Percentiles rank a stretch among this genome's conserved stretches.
Evolutionary conservation across 805 yeast species (phyloP).

Genomic region (Saccharomycopsis schoenii): DNA sequence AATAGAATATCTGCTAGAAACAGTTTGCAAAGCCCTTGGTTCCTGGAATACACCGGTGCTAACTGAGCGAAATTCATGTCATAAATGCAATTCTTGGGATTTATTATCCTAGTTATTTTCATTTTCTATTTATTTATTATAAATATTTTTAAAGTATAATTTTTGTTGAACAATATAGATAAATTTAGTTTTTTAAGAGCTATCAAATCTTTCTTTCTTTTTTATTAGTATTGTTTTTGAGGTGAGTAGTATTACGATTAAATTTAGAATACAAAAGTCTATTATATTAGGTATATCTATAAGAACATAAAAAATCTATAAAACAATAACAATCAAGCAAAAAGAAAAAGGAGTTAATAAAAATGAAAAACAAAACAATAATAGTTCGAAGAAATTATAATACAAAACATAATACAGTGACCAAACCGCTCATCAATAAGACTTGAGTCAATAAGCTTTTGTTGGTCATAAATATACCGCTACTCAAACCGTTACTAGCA

Average conservation of each 20-base stretch:
- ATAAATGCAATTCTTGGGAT: neutral
- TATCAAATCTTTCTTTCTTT: too few relatives aligned
- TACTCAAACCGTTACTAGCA: neutral
- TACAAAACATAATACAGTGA: neutral
- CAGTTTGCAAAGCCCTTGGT: slow-evolving; percentile 54
- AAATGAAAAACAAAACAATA: neutral
- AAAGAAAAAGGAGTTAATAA: neutral
- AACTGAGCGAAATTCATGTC: neutral
- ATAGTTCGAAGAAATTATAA: neutral
- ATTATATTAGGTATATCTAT: neutral
- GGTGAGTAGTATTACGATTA: neutral
- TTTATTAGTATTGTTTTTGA: neutral
- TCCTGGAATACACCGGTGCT: slow-evolving; percentile 50
- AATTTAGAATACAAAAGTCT: neutral
- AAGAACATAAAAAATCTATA: neutral
- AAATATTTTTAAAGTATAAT: neutral
- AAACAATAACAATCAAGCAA: neutral
- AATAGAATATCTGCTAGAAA: slow-evolving; percentile 41
- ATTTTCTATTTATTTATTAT: neutral
- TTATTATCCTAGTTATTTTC: neutral
- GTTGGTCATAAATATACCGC: neutral
- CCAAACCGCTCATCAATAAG: neutral
- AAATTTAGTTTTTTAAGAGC: neutral
- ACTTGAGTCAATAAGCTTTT: neutral
- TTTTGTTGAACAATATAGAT: neutral